Evolutionary conservation across 2,329 filamentous ascomycete species (phyloP).

Genomic region (Pseudogymnoascus sp.): DNA sequence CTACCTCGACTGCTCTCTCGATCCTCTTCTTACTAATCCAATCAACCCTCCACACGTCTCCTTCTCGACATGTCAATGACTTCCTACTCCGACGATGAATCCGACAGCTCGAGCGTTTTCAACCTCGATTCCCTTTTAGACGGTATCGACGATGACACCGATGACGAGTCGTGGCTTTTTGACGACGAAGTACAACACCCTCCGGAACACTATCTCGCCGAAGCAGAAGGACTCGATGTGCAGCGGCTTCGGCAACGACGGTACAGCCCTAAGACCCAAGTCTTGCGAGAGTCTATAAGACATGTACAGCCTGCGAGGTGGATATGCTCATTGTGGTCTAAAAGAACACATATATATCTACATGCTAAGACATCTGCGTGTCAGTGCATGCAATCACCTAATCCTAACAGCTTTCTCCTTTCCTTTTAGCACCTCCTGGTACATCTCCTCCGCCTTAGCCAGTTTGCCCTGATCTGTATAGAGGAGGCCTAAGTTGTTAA

Average conservation of each 20-base stretch:
- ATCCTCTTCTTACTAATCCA: neutral
- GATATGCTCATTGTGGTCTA: too few species aligned
- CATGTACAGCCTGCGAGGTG: too few species aligned
- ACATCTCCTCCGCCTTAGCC: too few species aligned
- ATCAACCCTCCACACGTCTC: neutral
- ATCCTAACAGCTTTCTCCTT: too few species aligned
- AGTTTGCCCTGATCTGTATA: too few species aligned
- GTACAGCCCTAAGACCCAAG: too few species aligned
- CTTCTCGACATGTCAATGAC: neutral
- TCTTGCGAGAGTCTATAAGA: too few species aligned
- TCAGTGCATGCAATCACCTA: too few species aligned
- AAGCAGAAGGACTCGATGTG: constrained; percentile 15
- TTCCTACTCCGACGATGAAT: constrained; percentile 13
- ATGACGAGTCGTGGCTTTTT: constrained; percentile 14
- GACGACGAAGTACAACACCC: constrained; percentile 17
- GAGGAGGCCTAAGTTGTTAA: too few species aligned
- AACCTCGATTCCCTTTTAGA: constrained; percentile 10
- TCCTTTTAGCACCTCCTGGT: too few species aligned
- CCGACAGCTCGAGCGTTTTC: constrained; percentile 13
- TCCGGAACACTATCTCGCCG: constrained; percentile 17
- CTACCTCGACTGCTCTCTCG: neutral
- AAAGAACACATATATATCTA: too few species aligned
- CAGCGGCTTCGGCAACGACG: neutral
- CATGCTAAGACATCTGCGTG: too few species aligned
- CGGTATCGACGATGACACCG: neutral